Percentiles rank a stretch among this genome's conserved stretches.
These are phyloP conservation scores for Erysimum cheiri DNA, from an alignment of 441 rosid genomes.

Conservation along the genomic window DNA sequence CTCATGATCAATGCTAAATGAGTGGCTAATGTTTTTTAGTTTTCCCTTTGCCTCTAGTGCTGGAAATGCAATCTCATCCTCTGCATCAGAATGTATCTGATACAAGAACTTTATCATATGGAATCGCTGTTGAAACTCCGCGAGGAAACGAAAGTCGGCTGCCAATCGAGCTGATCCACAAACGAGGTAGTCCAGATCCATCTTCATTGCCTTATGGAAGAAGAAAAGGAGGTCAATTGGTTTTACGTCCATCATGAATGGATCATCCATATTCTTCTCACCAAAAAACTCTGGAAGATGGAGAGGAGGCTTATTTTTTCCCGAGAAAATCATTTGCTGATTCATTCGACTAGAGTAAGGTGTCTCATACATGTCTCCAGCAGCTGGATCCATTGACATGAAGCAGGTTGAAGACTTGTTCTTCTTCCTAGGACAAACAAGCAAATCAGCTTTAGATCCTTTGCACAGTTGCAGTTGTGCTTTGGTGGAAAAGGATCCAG, in stretches of 20 bases:
- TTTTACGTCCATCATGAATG: constrained; percentile 46
- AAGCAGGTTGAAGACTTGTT: constrained; percentile 43
- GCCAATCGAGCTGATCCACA: constrained; percentile 61
- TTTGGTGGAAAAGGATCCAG: constrained; percentile 43
- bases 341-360: constrained; percentile 62
- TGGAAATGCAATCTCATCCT: constrained; percentile 91
- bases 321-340: constrained; percentile 52
- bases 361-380: constrained; percentile 42
- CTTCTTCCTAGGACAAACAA: constrained; percentile 39
- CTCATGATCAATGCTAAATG: constrained; percentile 79
- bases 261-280: constrained; percentile 47
- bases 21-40: constrained; percentile 64
- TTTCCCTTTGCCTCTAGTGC: constrained; percentile 77
- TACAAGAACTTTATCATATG: constrained; percentile 58
- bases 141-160: constrained; percentile 55
- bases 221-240: constrained; percentile 82
- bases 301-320: constrained; percentile 38
- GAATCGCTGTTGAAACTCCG: constrained; percentile 66
- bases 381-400: constrained; percentile 35
- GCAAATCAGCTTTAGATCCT: constrained; percentile 28
- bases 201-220: constrained; percentile 88
- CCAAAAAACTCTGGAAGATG: constrained; percentile 47
- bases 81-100: constrained; percentile 76
- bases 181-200: constrained; percentile 76
- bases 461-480: constrained; percentile 26